Percentiles rank a stretch among this genome's conserved stretches.
Evolutionary conservation across 768 basidiomycete species (phyloP).

Genomic region (Termitomyces sp.): DNA sequence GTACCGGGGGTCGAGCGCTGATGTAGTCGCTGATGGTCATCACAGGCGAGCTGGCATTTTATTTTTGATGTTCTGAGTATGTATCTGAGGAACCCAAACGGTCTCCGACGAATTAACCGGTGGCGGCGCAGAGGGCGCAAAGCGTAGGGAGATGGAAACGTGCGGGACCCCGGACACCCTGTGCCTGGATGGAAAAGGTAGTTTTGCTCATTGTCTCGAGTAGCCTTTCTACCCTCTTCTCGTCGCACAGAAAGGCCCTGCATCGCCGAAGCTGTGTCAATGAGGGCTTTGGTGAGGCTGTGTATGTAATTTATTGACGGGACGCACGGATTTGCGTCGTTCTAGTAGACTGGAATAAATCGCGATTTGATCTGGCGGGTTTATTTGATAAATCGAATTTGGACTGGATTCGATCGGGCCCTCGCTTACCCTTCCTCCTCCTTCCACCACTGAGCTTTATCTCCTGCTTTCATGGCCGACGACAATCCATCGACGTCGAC

Average conservation of each 20-base stretch:
- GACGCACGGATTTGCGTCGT: conserved; percentile 8
- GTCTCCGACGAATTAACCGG: conserved; percentile 14
- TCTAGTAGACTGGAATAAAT: conserved; percentile 10
- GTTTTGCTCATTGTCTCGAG: conserved; percentile 7
- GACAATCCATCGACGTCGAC: conserved; percentile 27
- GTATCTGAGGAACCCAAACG: background rate
- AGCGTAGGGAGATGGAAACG: conserved; percentile 9
- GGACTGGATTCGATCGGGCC: conserved; percentile 20
- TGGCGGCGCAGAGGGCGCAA: conserved; percentile 8
- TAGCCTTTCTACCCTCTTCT: conserved; percentile 13
- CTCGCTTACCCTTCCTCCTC: conserved; percentile 17
- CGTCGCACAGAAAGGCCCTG: background rate
- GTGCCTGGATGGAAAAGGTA: conserved; percentile 8
- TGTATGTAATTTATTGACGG: conserved; percentile 4
- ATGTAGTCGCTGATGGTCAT: conserved; percentile 4
- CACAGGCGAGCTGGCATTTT: background rate
- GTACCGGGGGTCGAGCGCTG: conserved; percentile 6
- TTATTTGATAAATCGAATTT: conserved; percentile 19
- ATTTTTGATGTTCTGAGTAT: background rate
- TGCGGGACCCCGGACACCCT: conserved; percentile 12
- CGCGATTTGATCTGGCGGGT: conserved; percentile 12
- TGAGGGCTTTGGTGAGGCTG: conserved; percentile 5
- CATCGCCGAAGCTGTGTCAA: conserved; percentile 6
- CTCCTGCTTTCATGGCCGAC: conserved; percentile 28
- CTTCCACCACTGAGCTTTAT: conserved; percentile 12